Base-by-base conservation (phyloP, 2,329 filamentous ascomycete species). In the Colletotrichum sp. region DNA sequence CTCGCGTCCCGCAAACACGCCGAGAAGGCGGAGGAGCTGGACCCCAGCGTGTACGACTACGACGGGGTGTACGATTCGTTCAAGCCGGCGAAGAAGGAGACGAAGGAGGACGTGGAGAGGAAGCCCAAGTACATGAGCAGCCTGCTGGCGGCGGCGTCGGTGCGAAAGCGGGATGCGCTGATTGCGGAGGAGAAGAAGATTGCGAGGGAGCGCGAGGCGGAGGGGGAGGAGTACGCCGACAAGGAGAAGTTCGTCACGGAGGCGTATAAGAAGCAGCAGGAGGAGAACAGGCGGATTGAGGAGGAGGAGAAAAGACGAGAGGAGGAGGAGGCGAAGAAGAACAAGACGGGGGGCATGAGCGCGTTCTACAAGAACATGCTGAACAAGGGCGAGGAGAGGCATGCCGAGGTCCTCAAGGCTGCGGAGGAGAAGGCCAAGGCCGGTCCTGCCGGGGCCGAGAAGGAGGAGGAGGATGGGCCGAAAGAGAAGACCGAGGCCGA, bases 161-260 rank as follows among this genome's bases (percentile, higher is more conserved):
- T 94, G 72, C 92, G 95, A 72, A 95, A 96, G 82, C 92, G 95
- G 70, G 95, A 97, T 83, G 91, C 93, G 63, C 88, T 94, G 65
- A 93, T 96, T 32, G 95, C 95, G 5, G 93, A 95, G 81, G 95
- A 97, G 85, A 95, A 95, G 85, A 91, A 94, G 83, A 89, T 97
- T 79, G 93, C 94, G 79, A 90, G 93, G 28, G 95, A 97, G 82
- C 90, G 95, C 62, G 95, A 95, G 80, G 93, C 92, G 1, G 95
- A 97, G 82, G 95, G 95, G 21, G 95, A 96, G 39, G 93, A 94
- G 81, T 97, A 92, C 80, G 93, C 90, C 0, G 95, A 93, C 80
- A 97, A 96, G 86, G 95, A 97, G 82, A 95, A 93, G 84, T 97
- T 97, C 79, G 95, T 97, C 39, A 97, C 95, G 0, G 93, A 92